Evolutionary conservation across 345 rosid species (phyloP).

Genomic region (Ceriops tagal): DNA sequence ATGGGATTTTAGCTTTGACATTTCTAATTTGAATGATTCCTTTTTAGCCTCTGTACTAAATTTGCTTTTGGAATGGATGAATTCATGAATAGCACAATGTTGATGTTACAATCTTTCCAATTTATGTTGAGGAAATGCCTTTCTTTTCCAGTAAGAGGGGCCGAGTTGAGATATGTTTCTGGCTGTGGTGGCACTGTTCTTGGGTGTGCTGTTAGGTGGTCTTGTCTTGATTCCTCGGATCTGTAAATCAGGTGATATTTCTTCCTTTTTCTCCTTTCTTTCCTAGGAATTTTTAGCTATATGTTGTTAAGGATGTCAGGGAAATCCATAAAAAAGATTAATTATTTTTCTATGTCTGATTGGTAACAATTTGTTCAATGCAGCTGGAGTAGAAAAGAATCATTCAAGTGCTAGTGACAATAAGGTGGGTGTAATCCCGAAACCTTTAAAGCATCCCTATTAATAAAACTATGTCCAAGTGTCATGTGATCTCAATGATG

Average conservation of each 20-base stretch:
- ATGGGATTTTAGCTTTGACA: too few species aligned
- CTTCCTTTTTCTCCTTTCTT: not conserved
- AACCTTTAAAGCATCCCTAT: not conserved
- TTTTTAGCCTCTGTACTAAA: too few species aligned
- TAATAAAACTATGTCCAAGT: not conserved
- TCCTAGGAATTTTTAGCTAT: not conserved
- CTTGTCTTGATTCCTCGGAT: slow-evolving; percentile 20
- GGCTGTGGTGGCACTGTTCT: slow-evolving; percentile 24
- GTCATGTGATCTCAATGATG: not conserved
- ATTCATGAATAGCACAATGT: too few species aligned
- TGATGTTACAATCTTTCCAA: too few species aligned
- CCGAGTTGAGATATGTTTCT: slow-evolving; percentile 18
- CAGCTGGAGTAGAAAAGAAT: slow-evolving; percentile 15
- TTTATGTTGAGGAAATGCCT: too few species aligned
- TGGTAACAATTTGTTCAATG: slow-evolving; percentile 11
- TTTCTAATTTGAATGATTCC: too few species aligned
- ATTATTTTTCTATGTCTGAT: slow-evolving; percentile 5
- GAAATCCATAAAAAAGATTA: not conserved
- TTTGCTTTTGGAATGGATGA: too few species aligned
- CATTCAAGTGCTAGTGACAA: not conserved
- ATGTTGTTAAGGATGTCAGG: not conserved
- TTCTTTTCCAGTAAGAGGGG: too few species aligned
- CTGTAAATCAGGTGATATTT: slow-evolving; percentile 18
- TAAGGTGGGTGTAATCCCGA: slow-evolving; percentile 16
- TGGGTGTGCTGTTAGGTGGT: slow-evolving; percentile 23